Percentiles rank a stretch among this genome's conserved stretches.
These are phyloP conservation scores for Ricinus communis DNA, from an alignment of 345 rosid species.

Conservation along the genomic window DNA sequence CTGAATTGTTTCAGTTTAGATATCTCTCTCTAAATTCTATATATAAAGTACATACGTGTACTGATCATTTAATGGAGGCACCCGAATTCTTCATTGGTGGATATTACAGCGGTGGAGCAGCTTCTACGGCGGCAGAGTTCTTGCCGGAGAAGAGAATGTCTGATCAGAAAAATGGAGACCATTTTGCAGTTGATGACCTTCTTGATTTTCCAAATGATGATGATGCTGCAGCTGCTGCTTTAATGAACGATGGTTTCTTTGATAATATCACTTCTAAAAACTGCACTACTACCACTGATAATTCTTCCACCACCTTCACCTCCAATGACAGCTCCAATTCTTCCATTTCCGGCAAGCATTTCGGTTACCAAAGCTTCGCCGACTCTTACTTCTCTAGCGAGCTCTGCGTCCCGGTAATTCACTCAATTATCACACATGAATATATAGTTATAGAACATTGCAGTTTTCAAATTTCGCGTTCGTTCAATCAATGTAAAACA, in stretches of 20 bases:
- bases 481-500: no score
- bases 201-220: slow-evolving; percentile 65
- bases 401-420: slow-evolving; percentile 66
- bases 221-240: no score
- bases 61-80: slow-evolving; percentile 36
- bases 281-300: slow-evolving; percentile 23
- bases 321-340: slow-evolving; percentile 44
- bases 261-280: slow-evolving; percentile 40
- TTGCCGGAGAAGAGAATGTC: slow-evolving; percentile 38
- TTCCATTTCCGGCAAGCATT: slow-evolving; percentile 31
- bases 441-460: no score
- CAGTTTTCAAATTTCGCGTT: no score
- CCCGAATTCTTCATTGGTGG: slow-evolving; percentile 39
- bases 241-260: slow-evolving; percentile 34
- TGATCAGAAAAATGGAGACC: slow-evolving; percentile 38
- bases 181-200: slow-evolving; percentile 65
- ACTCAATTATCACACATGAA: background rate
- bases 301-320: slow-evolving; percentile 45
- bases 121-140: slow-evolving; percentile 20
- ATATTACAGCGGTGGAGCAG: slow-evolving; percentile 22
- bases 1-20: background rate
- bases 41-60: background rate
- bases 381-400: slow-evolving; percentile 52
- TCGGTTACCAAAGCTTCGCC: slow-evolving; percentile 36
- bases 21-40: background rate